A percentile compares a stretch with the other conserved stretches of the same genome.
phyloP scores from a whole-genome alignment of 495 filamentous ascomycete species.

The Penicillium arizonense region DNA sequence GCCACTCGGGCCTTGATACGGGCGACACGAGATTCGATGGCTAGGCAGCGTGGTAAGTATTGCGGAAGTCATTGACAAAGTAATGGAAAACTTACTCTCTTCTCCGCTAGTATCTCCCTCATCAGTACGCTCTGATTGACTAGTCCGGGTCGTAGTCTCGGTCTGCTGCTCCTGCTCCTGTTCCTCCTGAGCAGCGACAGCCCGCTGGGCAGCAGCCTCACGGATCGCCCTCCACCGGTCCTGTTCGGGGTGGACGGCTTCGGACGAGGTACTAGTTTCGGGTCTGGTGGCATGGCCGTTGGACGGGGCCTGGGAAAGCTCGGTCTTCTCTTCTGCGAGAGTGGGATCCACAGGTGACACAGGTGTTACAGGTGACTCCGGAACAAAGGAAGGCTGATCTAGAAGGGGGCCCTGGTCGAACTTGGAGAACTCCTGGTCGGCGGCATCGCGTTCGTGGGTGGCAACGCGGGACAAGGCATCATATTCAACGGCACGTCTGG shows the following conservation, averaged over 20 bases:
- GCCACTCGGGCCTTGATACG: conserved; percentile 97
- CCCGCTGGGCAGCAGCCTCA: conserved; percentile 86
- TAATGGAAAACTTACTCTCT: conserved; percentile 70
- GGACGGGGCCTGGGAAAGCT: conserved; percentile 17
- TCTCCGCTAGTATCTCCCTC: conserved; percentile 90
- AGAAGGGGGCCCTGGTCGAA: conserved; percentile 89
- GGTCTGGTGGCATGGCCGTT: conserved; percentile 17
- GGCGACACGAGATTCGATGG: conserved; percentile 93
- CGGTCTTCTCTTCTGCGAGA: conserved; percentile 6
- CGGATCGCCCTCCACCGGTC: conserved; percentile 94
- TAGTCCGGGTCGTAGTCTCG: conserved; percentile 24
- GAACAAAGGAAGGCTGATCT: conserved; percentile 84
- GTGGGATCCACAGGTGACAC: conserved; percentile 48
- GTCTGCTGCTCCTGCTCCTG: conserved; percentile 49
- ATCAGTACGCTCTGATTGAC: conserved; percentile 57
- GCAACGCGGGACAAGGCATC: conserved; percentile 60
- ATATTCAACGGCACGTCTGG: conserved; percentile 46
- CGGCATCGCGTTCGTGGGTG: conserved; percentile 63
- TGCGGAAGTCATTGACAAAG: not conserved
- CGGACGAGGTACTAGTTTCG: conserved; percentile 9
- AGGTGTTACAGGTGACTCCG: conserved; percentile 53
- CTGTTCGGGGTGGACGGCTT: conserved; percentile 33
- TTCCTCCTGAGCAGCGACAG: conserved; percentile 58
- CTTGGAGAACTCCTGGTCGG: conserved; percentile 70
- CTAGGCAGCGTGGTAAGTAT: conserved; percentile 45